Base-by-base conservation (phyloP, 495 filamentous ascomycete genomes). In the Lepidopterella palustris region DNA sequence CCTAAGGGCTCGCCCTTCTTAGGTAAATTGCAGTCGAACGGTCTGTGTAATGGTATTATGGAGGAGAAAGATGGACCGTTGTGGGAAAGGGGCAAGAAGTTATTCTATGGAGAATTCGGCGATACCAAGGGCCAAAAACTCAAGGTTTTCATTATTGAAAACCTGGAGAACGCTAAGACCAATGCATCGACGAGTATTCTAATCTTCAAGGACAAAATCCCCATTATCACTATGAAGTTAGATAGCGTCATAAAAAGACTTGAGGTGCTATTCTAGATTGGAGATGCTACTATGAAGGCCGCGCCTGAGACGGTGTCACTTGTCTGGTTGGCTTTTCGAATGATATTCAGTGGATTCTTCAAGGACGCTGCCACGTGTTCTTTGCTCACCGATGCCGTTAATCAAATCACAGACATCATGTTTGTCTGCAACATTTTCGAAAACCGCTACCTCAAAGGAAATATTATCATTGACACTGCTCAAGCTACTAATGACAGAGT, bases 111-210 rank as follows among this genome's bases (percentile, higher is more conserved):
- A 10, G 24, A 53, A 10, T 5, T 53, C 10, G 50, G 50, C 10
- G 50, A 53, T 5, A 28, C 20, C 10, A 53, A 53, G 20, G 50
- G 50, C 24, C 21, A 23, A 26, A 53, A 25, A 20, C 25, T 53
- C 13, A 53, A 23, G 20, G 50, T 26, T 10, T 20, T 26, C 9
- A 29, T 24, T 8, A 53, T 53, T 20, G 50, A 53, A 23, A 53
- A 13, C 26, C 50, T 53, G 20, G 5, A 28, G 24, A 10, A 6
- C 9, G 50, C 50, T 10, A 53, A 26, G 15, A 53, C 5, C 11
- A 53, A 53, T 13, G 50, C 50, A 4, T 53, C 50, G 20, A 26
- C 10, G 50, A 53, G 26, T 26, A 53, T 29, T 53, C 50, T n/a
- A 10, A 28, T 53, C 9, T 11, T 20, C 11, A 53, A 53, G 20